Percentiles rank a stretch among this genome's conserved stretches.
phyloP scores from a whole-genome alignment of 352 stramenopile genomes.

The Globisporangium spiculum region DNA sequence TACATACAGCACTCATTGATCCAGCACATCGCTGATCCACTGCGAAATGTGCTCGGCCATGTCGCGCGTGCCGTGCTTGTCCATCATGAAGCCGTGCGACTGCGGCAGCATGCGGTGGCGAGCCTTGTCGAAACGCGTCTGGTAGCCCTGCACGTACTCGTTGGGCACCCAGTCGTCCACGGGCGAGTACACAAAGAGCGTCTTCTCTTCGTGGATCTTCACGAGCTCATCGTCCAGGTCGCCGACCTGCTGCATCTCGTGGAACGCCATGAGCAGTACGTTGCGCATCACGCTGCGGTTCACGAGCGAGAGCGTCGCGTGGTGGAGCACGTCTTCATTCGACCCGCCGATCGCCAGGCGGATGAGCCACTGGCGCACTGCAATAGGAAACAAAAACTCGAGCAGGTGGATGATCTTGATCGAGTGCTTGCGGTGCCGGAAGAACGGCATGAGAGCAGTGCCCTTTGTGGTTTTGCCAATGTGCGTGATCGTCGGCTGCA shows the following conservation, averaged over 20 bases:
- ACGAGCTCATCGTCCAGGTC: conserved; percentile 47
- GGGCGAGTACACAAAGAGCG: conserved; percentile 65
- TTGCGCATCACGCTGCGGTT: conserved; percentile 59
- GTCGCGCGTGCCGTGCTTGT: conserved; percentile 49
- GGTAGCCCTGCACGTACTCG: conserved; percentile 54
- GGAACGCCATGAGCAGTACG: conserved; percentile 58
- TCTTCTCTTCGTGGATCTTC: conserved; percentile 41
- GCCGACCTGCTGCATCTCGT: conserved; percentile 56
- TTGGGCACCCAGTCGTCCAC: conserved; percentile 66
- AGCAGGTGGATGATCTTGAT: conserved; percentile 35
- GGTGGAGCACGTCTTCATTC: conserved; percentile 42
- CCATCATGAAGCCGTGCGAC: conserved; percentile 81
- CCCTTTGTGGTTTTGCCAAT: conserved; percentile 50
- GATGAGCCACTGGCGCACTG: conserved; percentile 47
- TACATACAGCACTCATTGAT: background rate
- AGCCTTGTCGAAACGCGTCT: conserved; percentile 41
- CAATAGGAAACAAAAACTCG: conserved; percentile 40
- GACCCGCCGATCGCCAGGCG: conserved; percentile 30
- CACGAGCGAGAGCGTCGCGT: conserved; percentile 51
- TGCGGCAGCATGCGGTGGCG: conserved; percentile 52
- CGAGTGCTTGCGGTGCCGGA: conserved; percentile 32
- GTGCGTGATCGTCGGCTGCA: conserved; percentile 71
- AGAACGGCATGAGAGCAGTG: conserved; percentile 44
- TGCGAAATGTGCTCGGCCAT: conserved; percentile 63
- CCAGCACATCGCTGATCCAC: conserved; percentile 45